Percentiles rank a stretch among this genome's conserved stretches.
Conservation (phyloP, 2,329 filamentous ascomycete species). For the Verticillium dahliae region DNA sequence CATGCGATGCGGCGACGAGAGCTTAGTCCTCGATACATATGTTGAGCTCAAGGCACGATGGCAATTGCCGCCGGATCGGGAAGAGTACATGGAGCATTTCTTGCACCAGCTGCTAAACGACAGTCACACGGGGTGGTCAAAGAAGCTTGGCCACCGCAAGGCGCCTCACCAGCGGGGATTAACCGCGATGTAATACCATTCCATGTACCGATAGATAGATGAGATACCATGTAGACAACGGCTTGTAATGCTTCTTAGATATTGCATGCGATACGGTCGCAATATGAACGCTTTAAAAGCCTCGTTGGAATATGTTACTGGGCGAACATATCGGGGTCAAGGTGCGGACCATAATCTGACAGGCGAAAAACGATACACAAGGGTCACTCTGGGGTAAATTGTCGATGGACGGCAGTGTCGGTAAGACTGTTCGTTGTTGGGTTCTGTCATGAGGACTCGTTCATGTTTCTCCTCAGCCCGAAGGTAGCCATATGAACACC, state of each 20-base stretch:
- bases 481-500: no score
- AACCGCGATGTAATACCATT: background rate
- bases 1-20: constrained; percentile 46
- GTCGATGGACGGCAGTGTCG: no score
- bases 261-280: background rate
- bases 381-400: no score
- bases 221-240: background rate
- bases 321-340: no score
- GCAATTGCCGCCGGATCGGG: constrained; percentile 31
- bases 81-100: constrained; percentile 40
- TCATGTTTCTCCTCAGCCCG: no score
- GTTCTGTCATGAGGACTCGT: no score
- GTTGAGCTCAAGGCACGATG: constrained; percentile 40
- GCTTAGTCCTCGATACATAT: constrained; percentile 49
- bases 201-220: constrained; percentile 1
- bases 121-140: background rate
- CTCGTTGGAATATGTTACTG: background rate
- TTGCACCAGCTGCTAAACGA: constrained; percentile 33
- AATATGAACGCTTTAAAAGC: background rate
- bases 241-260: background rate
- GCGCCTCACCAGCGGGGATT: background rate
- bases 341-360: no score
- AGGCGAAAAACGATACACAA: no score
- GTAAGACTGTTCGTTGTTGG: no score
- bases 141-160: background rate